Conservation (phyloP, 305 asterid genomes). For the Striga hermonthica region DNA sequence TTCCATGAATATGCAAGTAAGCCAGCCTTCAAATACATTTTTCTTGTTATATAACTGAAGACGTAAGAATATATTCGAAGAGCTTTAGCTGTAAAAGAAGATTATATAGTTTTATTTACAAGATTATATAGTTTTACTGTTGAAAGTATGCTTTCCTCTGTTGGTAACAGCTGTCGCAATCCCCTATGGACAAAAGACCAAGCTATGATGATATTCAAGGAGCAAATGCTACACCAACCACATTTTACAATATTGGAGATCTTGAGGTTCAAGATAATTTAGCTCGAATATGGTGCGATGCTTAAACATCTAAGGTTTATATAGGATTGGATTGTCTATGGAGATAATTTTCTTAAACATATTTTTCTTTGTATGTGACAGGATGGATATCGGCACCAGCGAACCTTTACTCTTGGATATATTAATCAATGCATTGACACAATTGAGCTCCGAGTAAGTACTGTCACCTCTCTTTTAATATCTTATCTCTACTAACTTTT, state of each 20-base stretch:
- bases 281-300: slow-evolving; percentile 78
- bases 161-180: slow-evolving; percentile 67
- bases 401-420: slow-evolving; percentile 83
- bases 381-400: slow-evolving; percentile 87
- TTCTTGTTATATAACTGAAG: slow-evolving; percentile 2
- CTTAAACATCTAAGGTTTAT: slow-evolving; percentile 3
- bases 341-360: slow-evolving; percentile 15
- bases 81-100: neutral
- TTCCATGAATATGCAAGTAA: slow-evolving; percentile 95
- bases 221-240: slow-evolving; percentile 72
- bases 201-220: slow-evolving; percentile 81
- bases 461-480: slow-evolving; percentile 6
- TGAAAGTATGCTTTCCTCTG: slow-evolving; percentile 19
- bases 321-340: slow-evolving; percentile 24
- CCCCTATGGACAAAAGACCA: slow-evolving; percentile 71
- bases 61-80: slow-evolving; percentile 14
- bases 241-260: slow-evolving; percentile 93
- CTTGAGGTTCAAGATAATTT: slow-evolving; percentile 83
- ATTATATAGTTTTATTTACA: neutral
- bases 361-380: slow-evolving; percentile 31
- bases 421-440: slow-evolving; percentile 81
- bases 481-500: neutral
- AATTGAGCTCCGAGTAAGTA: slow-evolving; percentile 77
- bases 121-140: neutral
- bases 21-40: slow-evolving; percentile 24